phyloP scores from a whole-genome alignment of 2,329 filamentous ascomycete genomes.

The Sarocladiaceae sp. region DNA sequence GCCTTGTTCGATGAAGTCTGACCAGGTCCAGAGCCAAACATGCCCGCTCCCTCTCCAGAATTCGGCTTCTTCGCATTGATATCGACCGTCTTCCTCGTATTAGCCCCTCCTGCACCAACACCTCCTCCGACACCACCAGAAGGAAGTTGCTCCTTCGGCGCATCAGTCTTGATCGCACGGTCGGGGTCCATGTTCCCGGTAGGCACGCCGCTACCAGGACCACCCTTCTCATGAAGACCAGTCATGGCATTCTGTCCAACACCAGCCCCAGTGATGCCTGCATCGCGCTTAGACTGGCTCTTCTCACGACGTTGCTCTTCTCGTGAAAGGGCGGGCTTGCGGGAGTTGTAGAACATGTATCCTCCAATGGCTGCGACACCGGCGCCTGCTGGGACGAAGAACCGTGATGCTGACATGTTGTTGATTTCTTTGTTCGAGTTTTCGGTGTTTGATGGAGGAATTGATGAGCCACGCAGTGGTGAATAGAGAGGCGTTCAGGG shows the following conservation, averaged over 20 bases:
- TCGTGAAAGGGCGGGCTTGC: constrained; percentile 12
- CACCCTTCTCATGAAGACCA: constrained; percentile 25
- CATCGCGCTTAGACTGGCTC: constrained; percentile 25
- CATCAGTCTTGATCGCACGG: constrained; percentile 16
- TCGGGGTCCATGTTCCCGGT: constrained; percentile 14
- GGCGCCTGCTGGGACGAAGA: constrained; percentile 11
- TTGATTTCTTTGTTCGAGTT: too few species aligned
- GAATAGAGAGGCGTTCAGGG: too few species aligned
- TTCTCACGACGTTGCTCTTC: constrained; percentile 15
- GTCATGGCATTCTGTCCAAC: constrained; percentile 25
- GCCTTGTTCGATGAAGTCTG: neutral
- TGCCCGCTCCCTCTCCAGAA: constrained; percentile 7
- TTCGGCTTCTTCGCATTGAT: constrained; percentile 15
- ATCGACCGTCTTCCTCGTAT: constrained; percentile 23
- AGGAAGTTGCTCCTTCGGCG: constrained; percentile 25
- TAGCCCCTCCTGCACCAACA: constrained; percentile 22
- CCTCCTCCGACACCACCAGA: constrained; percentile 29
- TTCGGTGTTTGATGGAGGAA: neutral
- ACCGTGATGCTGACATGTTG: constrained; percentile 8
- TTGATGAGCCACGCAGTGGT: too few species aligned
- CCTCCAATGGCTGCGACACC: constrained; percentile 20
- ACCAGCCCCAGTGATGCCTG: constrained; percentile 26
- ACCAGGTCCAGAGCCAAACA: neutral
- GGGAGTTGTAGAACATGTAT: constrained; percentile 18
- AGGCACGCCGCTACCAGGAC: constrained; percentile 14